phyloP scores from a whole-genome alignment of 257 asterid genomes.

The Solanum dulcamara region DNA sequence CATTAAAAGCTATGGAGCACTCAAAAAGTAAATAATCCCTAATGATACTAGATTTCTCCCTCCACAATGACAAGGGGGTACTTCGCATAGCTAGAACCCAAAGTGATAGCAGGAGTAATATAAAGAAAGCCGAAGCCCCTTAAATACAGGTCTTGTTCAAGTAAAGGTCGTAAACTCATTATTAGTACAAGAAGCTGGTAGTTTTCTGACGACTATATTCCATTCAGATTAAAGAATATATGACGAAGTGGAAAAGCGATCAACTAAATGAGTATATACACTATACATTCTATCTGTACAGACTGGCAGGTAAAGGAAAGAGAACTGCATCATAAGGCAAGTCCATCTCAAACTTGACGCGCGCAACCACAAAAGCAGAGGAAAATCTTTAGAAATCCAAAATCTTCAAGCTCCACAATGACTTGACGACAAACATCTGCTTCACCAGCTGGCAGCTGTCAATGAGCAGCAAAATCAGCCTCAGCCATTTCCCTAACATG shows the following conservation, averaged over 20 bases:
- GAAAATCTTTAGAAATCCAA: not conserved
- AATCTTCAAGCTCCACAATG: not conserved
- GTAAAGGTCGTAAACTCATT: not conserved
- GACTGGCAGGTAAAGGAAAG: not conserved
- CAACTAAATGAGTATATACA: not conserved
- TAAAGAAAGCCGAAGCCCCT: not conserved
- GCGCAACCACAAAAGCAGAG: not conserved
- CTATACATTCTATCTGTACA: not conserved
- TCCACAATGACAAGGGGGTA: not conserved
- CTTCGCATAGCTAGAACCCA: not conserved
- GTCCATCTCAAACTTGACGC: not conserved
- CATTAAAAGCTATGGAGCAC: not conserved
- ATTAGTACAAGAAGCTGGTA: not conserved
- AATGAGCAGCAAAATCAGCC: not conserved
- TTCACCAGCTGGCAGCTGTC: not conserved
- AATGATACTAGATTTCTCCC: not conserved
- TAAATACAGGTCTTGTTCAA: not conserved
- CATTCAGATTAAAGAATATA: not conserved
- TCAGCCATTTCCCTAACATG: constrained; percentile 40
- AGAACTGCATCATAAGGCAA: not conserved
- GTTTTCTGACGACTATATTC: not conserved
- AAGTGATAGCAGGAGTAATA: not conserved
- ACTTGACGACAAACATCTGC: not conserved
- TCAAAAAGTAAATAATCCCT: not conserved
- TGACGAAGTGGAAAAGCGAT: not conserved